phyloP scores from a whole-genome alignment of 352 stramenopile genomes.

The Phytophthora pini region DNA sequence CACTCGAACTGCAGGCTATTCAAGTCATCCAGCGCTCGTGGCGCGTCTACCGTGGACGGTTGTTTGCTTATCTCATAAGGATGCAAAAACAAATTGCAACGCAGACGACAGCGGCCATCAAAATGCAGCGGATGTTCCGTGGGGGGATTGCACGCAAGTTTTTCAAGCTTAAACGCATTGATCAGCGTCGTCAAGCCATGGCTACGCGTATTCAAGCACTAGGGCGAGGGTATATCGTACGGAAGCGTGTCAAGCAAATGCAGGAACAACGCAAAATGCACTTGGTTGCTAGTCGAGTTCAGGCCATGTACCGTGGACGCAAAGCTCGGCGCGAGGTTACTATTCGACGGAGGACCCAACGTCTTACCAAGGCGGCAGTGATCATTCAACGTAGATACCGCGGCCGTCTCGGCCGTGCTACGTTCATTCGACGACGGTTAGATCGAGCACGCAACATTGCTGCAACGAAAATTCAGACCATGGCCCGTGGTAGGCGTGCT shows the following conservation, averaged over 20 bases:
- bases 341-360: constrained; percentile 21
- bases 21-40: constrained; percentile 67
- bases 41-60: constrained; percentile 51
- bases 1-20: constrained; percentile 59
- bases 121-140: constrained; percentile 71
- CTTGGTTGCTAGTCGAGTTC: constrained; percentile 56
- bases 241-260: constrained; percentile 30
- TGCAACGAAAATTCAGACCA: constrained; percentile 62
- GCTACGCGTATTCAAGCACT: constrained; percentile 62
- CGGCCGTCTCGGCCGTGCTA: constrained; percentile 64
- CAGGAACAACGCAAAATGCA: constrained; percentile 35
- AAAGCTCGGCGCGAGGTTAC: constrained; percentile 50
- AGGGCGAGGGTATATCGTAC: constrained; percentile 47
- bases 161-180: constrained; percentile 57
- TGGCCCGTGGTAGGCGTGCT: constrained; percentile 49
- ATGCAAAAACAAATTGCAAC: constrained; percentile 46
- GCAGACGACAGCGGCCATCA: constrained; percentile 50
- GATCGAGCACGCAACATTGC: constrained; percentile 53
- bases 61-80: constrained; percentile 57
- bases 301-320: constrained; percentile 65
- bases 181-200: constrained; percentile 48
- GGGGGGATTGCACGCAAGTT: constrained; percentile 68
- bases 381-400: constrained; percentile 78
- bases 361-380: constrained; percentile 52
- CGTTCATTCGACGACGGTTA: constrained; percentile 67